A percentile compares a stretch with the other conserved stretches of the same genome.
Conservation (phyloP, 352 stramenopile genomes). For the Phytophthora pistaciae region DNA sequence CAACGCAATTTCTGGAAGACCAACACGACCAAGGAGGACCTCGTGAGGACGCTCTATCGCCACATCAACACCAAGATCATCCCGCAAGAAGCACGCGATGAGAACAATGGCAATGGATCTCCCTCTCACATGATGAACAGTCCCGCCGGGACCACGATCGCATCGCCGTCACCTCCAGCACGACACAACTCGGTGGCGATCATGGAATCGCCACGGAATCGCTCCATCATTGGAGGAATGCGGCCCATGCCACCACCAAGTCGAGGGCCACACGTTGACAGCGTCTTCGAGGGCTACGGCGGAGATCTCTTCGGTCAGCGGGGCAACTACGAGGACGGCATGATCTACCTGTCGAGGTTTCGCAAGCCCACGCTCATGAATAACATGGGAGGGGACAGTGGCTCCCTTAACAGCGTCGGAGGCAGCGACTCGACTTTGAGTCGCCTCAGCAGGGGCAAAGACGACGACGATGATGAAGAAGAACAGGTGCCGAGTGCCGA, state of each 20-base stretch:
- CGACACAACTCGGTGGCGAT: constrained; percentile 36
- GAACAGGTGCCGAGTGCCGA: constrained; percentile 47
- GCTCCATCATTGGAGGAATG: constrained; percentile 49
- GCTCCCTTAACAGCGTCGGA: constrained; percentile 29
- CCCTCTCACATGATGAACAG: constrained; percentile 27
- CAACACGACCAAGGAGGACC: constrained; percentile 89
- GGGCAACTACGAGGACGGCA: constrained; percentile 86
- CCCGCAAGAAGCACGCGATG: constrained; percentile 63
- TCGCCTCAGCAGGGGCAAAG: constrained; percentile 48
- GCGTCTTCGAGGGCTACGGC: constrained; percentile 70
- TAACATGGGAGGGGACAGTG: constrained; percentile 16
- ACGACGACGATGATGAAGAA: constrained; percentile 61
- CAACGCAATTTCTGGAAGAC: constrained; percentile 93
- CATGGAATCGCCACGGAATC: constrained; percentile 63
- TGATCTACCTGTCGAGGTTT: constrained; percentile 91
- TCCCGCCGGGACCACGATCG: constrained; percentile 5
- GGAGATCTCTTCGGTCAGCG: constrained; percentile 88
- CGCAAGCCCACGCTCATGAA: constrained; percentile 61
- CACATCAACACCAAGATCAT: constrained; percentile 92
- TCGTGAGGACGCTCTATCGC: constrained; percentile 84
- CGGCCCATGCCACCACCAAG: constrained; percentile 30
- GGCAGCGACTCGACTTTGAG: constrained; percentile 38
- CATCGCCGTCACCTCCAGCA: constrained; percentile 48
- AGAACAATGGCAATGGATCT: constrained; percentile 38
- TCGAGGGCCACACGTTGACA: constrained; percentile 40